Conservation (phyloP, 495 filamentous ascomycete species). For the Xanthoparmelia taractica region DNA sequence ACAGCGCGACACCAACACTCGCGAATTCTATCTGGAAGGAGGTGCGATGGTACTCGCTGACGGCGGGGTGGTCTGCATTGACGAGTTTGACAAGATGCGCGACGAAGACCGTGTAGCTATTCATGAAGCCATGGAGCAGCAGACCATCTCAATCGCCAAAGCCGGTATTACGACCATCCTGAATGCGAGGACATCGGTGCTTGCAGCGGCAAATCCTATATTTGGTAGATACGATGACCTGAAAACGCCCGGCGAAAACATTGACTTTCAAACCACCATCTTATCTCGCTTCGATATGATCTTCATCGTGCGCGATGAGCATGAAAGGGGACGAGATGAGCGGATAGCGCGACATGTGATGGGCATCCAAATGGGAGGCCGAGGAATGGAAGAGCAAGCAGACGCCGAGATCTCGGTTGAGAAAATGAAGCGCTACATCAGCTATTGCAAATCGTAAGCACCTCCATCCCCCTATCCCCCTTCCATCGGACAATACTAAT, state of each 20-base stretch:
- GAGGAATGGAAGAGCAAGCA: constrained; percentile 71
- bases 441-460: constrained; percentile 88
- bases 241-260: constrained; percentile 96
- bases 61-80: constrained; percentile 96
- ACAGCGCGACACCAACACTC: constrained; percentile 80
- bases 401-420: constrained; percentile 86
- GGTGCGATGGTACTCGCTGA: constrained; percentile 99
- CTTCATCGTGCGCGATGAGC: constrained; percentile 95
- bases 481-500: background rate
- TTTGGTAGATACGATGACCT: constrained; percentile 98
- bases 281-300: constrained; percentile 99
- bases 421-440: constrained; percentile 97
- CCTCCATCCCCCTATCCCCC: constrained; percentile 17
- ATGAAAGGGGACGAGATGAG: constrained; percentile 84
- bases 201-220: constrained; percentile 95
- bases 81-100: constrained; percentile 99
- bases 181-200: constrained; percentile 88
- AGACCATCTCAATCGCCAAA: constrained; percentile 99
- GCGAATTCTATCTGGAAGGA: constrained; percentile 97
- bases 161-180: constrained; percentile 98
- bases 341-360: constrained; percentile 94
- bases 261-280: constrained; percentile 99
- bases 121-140: constrained; percentile 99
- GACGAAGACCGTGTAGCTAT: constrained; percentile 98
- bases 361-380: constrained; percentile 91